Conservation (phyloP, 768 basidiomycete species). For the Sporobolomyces phaffii region DNA sequence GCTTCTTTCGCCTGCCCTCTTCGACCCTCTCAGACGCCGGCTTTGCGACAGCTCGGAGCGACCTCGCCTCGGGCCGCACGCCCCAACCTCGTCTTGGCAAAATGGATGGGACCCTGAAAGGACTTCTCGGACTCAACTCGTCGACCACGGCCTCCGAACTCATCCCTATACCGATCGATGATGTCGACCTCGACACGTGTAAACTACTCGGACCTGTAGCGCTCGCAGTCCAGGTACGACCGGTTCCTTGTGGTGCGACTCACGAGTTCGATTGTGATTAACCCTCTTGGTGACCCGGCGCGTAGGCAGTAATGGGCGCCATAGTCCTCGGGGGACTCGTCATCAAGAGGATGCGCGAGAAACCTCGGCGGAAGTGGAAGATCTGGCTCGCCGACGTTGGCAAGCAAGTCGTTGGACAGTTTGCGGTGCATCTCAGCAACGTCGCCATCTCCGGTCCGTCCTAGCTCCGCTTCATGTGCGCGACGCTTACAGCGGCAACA, state of each 20-base stretch:
- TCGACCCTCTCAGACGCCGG: too few relatives aligned
- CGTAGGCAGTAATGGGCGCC: constrained; percentile 67
- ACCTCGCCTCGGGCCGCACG: too few relatives aligned
- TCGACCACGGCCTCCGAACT: constrained; percentile 8
- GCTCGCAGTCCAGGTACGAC: constrained; percentile 59
- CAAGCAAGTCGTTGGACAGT: constrained; percentile 71
- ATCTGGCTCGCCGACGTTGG: constrained; percentile 90
- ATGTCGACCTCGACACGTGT: constrained; percentile 51
- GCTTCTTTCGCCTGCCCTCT: too few relatives aligned
- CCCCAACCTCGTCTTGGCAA: too few relatives aligned
- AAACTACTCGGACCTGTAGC: constrained; percentile 53
- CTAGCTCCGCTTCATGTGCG: too few relatives aligned
- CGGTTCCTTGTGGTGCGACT: too few relatives aligned
- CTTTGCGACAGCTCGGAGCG: too few relatives aligned
- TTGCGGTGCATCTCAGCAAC: constrained; percentile 73
- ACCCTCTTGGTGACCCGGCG: background rate
- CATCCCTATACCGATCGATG: background rate
- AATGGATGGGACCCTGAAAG: too few relatives aligned
- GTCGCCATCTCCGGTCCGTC: constrained; percentile 46
- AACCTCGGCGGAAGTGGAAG: constrained; percentile 76
- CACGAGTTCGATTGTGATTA: too few relatives aligned
- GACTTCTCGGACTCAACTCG: background rate
- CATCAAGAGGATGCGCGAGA: constrained; percentile 80
- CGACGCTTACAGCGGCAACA: too few relatives aligned
- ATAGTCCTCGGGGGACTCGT: constrained; percentile 81